Evolutionary conservation across 257 asterid genomes (phyloP).

Genomic region (Nicotiana obtusifolia): DNA sequence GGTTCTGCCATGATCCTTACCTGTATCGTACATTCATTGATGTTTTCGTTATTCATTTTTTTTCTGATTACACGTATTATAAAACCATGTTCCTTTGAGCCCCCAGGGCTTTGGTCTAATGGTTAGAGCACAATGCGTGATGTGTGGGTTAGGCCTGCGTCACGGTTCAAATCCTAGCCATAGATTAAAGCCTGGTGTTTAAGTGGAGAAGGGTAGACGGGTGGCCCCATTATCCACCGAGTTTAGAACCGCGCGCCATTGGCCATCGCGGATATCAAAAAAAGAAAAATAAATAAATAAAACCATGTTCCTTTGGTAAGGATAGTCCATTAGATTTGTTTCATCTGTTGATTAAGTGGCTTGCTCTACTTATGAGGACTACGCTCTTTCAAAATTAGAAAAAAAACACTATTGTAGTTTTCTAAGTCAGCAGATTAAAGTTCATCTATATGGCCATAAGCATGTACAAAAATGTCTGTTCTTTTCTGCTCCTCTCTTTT

Average conservation of each 20-base stretch:
- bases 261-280: too few species aligned
- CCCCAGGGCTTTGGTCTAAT: too few species aligned
- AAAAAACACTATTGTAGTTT: not conserved
- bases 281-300: not conserved
- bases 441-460: not conserved
- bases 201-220: too few species aligned
- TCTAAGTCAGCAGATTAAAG: not conserved
- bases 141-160: too few species aligned
- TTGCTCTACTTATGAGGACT: not conserved
- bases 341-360: slow-evolving; percentile 7
- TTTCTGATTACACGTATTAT: not conserved
- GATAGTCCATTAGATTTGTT: not conserved
- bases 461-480: not conserved
- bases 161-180: too few species aligned
- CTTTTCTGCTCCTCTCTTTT: not conserved
- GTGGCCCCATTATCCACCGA: too few species aligned
- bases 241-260: too few species aligned
- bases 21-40: not conserved
- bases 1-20: not conserved
- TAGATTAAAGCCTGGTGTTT: too few species aligned
- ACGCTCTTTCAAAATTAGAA: not conserved
- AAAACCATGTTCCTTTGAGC: not conserved
- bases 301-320: not conserved
- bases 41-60: not conserved
- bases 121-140: too few species aligned